phyloP scores from a whole-genome alignment of 73 alveolate genomes.

The Paraurostyla sp. region DNA sequence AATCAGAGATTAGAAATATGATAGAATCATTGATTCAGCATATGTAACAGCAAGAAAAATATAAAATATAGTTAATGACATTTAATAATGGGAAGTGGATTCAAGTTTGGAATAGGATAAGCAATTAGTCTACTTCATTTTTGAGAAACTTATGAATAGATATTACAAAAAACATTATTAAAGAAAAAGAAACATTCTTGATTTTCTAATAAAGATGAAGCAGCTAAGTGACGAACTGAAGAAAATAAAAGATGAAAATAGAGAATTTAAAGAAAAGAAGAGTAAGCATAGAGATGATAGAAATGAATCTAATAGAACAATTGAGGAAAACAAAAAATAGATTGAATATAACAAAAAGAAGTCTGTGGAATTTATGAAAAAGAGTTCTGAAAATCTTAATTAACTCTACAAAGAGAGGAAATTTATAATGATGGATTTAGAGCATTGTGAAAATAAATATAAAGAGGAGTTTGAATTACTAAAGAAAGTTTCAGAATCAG shows the following conservation, averaged over 20 bases:
- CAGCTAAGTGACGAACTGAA: not conserved
- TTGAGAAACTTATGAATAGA: slow-evolving; percentile 10
- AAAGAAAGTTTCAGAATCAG: not conserved
- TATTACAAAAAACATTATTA: slow-evolving; percentile 1
- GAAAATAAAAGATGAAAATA: not conserved
- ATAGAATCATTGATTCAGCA: slow-evolving; percentile 37
- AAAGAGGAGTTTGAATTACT: not conserved
- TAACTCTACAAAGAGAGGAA: not conserved
- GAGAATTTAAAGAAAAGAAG: not conserved
- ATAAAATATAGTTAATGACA: not conserved
- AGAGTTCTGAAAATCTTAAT: not conserved
- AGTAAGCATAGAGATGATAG: slow-evolving; percentile 3
- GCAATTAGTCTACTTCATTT: not conserved
- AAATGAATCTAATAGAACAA: not conserved
- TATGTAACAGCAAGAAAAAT: slow-evolving; percentile 28
- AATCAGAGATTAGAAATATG: not conserved
- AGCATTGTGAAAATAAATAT: not conserved
- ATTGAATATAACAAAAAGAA: slow-evolving; percentile 8
- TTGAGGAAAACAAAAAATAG: not conserved
- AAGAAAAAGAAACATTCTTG: slow-evolving; percentile 27
- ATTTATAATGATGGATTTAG: slow-evolving; percentile 14
- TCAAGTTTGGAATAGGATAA: slow-evolving; percentile 18
- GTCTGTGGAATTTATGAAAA: slow-evolving; percentile 1
- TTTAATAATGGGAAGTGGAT: slow-evolving; percentile 16
- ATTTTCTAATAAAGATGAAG: not conserved